Percentiles rank a stretch among this genome's conserved stretches.
Conservation (phyloP, 495 filamentous ascomycete species). For the Podospora sp. region DNA sequence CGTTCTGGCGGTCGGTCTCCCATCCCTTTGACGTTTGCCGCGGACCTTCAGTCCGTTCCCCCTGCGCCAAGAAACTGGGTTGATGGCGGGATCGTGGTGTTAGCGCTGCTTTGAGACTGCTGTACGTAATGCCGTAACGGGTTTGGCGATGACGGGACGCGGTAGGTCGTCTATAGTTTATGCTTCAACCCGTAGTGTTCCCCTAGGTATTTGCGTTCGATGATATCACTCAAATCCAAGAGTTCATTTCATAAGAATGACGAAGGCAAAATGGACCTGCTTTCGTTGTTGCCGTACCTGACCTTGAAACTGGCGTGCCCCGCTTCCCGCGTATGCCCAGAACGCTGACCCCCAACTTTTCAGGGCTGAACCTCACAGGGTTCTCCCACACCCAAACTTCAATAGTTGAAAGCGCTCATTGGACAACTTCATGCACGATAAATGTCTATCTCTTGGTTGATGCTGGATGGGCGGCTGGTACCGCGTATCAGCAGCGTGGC, state of each 20-base stretch:
- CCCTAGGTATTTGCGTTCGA: neutral
- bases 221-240: conserved; percentile 2
- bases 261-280: neutral
- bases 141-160: neutral
- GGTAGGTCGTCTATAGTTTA: neutral
- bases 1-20: conserved; percentile 18
- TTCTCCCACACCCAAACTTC: neutral
- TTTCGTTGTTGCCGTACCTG: conserved; percentile 1
- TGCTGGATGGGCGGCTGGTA: neutral
- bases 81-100: neutral
- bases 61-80: neutral
- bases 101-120: conserved; percentile 1
- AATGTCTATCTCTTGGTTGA: conserved; percentile 13
- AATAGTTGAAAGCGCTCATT: neutral
- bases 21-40: conserved; percentile 3
- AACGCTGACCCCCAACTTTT: neutral
- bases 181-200: neutral
- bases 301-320: neutral
- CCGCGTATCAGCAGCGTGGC: neutral
- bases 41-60: neutral
- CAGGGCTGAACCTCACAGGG: neutral
- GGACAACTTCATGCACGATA: conserved; percentile 6
- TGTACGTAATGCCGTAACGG: neutral
- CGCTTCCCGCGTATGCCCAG: neutral
- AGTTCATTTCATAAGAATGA: conserved; percentile 5